Base-by-base conservation (phyloP, 352 stramenopile genomes). In the Globisporangium paddicum region DNA sequence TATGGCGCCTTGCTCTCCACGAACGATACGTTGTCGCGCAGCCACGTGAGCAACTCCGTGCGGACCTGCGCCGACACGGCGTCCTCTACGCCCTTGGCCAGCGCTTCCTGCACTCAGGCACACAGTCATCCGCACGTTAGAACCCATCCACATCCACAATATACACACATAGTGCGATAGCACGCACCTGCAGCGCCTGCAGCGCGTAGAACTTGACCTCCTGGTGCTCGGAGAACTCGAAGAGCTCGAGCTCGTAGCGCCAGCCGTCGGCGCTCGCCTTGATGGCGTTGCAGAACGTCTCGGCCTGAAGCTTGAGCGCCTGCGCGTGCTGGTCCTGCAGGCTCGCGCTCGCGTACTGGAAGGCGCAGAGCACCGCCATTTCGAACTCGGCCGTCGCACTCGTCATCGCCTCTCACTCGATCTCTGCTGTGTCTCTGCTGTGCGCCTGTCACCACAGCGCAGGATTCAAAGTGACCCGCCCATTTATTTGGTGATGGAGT, bases 141-240 rank as follows among this genome's bases (percentile, higher is more conserved):
- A 2, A 37, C 32, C 32, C 32, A 37, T 4, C 2, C 3, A 37
- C 32, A 37, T 1, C 32, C 32, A 48, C 11, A 49, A 25, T 23
- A 30, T 5, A 16, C 32, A 56, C 6, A 21, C 16, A 13, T n/a
- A n/a, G n/a, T n/a, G 26, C 41, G 18, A 11, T 5, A 11, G 11
- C n/a, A 25, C 41, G 23, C 30, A 70, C 68, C 55, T 77, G 85
- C 2, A 94, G 67, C 32, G 79, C 77, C 68, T 94, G 85, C 10
- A 94, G 63, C 10, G 82, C 77, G 66, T 86, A 94, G 58, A 94
- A 94, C 68, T 92, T 90, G 71, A 87, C 82, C 41, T 94, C 73
- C 35, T 90, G 67, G 58, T 91, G 76, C 46, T 72, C 52, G 16
- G 82, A 88, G 32, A 63, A 68, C 49, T 84, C 64, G 49, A 94